These are phyloP conservation scores for Clonostachys solani DNA, from an alignment of 2,329 filamentous ascomycete species.

Conservation along the genomic window DNA sequence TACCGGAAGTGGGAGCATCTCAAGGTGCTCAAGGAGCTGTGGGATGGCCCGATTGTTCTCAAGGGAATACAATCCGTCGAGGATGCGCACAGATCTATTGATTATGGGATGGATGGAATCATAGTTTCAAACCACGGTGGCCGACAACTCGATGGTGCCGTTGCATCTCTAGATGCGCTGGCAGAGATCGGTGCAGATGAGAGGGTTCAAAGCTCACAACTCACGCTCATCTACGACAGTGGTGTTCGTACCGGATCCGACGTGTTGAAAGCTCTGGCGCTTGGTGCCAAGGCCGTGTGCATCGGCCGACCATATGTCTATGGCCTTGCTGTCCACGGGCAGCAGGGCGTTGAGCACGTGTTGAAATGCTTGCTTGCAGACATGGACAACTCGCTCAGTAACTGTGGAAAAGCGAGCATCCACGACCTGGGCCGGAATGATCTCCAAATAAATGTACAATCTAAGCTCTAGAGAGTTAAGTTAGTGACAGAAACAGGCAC, in stretches of 20 bases:
- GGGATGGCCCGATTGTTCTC: constrained; percentile 47
- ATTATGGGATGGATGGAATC: constrained; percentile 30
- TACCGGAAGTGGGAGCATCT: constrained; percentile 58
- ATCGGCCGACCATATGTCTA: constrained; percentile 36
- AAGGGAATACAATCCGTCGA: constrained; percentile 35
- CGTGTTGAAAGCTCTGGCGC: constrained; percentile 30
- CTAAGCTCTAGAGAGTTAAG: too few species aligned
- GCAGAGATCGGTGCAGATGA: constrained; percentile 40
- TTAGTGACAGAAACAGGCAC: too few species aligned
- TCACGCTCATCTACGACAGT: constrained; percentile 50
- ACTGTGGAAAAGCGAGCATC: too few species aligned
- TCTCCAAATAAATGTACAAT: too few species aligned
- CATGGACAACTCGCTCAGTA: constrained; percentile 23
- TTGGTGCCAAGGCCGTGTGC: constrained; percentile 33
- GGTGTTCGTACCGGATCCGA: constrained; percentile 34
- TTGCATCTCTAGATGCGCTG: constrained; percentile 49
- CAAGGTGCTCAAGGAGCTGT: constrained; percentile 50
- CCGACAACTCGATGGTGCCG: constrained; percentile 31
- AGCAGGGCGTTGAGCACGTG: constrained; percentile 50
- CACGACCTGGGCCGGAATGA: too few species aligned
- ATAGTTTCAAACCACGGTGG: constrained; percentile 37
- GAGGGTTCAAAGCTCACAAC: background rate
- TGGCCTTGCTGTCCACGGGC: constrained; percentile 26
- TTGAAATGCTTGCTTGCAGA: constrained; percentile 34
- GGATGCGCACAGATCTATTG: constrained; percentile 29